A percentile compares a stretch with the other conserved stretches of the same genome.
Conservation (phyloP, 176 grass and related monocot species). For the Puya raimondii region DNA sequence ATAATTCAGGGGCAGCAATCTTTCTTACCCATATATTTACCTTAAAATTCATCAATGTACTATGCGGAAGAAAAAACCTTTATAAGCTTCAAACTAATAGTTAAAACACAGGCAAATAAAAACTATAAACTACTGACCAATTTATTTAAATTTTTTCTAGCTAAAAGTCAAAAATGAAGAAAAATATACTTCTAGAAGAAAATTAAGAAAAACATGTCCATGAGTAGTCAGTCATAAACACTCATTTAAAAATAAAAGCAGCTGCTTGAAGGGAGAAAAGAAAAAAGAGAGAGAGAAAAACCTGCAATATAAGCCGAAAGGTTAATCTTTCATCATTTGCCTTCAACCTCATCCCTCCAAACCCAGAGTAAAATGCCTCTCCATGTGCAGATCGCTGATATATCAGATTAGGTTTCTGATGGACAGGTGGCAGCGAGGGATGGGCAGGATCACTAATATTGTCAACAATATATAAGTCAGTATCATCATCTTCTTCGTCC, state of each 20-base stretch:
- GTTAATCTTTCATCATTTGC: constrained; percentile 63
- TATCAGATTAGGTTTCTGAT: constrained; percentile 14
- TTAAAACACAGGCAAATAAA: too few species aligned
- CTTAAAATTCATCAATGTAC: too few species aligned
- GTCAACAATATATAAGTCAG: constrained; percentile 57
- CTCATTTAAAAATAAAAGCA: not conserved
- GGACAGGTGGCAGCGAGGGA: constrained; percentile 15
- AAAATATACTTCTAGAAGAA: not conserved
- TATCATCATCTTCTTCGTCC: constrained; percentile 36
- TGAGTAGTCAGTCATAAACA: not conserved
- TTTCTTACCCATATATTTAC: too few species aligned
- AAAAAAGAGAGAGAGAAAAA: constrained; percentile 20
- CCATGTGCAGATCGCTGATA: constrained; percentile 40
- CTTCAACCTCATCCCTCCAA: constrained; percentile 46
- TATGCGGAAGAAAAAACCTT: too few species aligned
- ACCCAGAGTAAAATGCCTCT: constrained; percentile 34
- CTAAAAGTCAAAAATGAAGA: not conserved
- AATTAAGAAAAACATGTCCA: not conserved
- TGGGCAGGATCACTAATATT: constrained; percentile 29
- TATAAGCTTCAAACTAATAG: too few species aligned
- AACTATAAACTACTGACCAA: not conserved
- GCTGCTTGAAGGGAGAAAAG: not conserved
- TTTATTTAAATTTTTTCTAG: not conserved
- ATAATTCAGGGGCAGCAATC: too few species aligned
- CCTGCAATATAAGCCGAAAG: constrained; percentile 73